A percentile compares a stretch with the other conserved stretches of the same genome.
phyloP scores from a whole-genome alignment of 352 stramenopile genomes.

The Pythium oligandrum region DNA sequence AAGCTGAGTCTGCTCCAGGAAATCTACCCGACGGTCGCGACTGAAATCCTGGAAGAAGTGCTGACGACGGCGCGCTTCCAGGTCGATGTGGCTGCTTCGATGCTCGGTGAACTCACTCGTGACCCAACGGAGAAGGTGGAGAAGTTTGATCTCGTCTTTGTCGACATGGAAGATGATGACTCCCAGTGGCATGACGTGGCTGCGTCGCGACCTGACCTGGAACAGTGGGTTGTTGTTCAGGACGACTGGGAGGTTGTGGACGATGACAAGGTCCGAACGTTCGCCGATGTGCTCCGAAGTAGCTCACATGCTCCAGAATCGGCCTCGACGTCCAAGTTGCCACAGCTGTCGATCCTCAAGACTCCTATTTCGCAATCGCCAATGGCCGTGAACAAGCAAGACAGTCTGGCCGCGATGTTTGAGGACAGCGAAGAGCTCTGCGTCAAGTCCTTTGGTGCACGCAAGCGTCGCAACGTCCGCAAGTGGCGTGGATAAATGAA shows the following conservation, averaged over 20 bases:
- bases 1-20: slow-evolving; percentile 45
- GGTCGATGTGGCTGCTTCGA: slow-evolving; percentile 54
- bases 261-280: slow-evolving; percentile 42
- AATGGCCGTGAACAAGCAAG: slow-evolving; percentile 9
- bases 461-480: slow-evolving; percentile 26
- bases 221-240: slow-evolving; percentile 55
- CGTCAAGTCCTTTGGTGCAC: slow-evolving; percentile 59
- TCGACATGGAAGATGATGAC: slow-evolving; percentile 41
- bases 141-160: slow-evolving; percentile 22
- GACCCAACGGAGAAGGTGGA: slow-evolving; percentile 10
- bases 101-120: slow-evolving; percentile 48
- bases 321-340: slow-evolving; percentile 16
- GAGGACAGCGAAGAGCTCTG: slow-evolving; percentile 14
- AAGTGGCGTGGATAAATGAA: slow-evolving; percentile 15
- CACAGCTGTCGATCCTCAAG: background rate
- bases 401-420: background rate
- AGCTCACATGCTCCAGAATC: background rate
- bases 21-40: slow-evolving; percentile 44
- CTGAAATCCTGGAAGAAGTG: slow-evolving; percentile 55
- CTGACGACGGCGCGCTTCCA: slow-evolving; percentile 58
- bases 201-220: slow-evolving; percentile 17
- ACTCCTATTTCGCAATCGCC: slow-evolving; percentile 3
- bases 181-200: slow-evolving; percentile 59
- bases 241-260: slow-evolving; percentile 78
- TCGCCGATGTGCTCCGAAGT: slow-evolving; percentile 47